Conservation (phyloP, 2,329 filamentous ascomycete genomes). For the Talaromyces sp. region DNA sequence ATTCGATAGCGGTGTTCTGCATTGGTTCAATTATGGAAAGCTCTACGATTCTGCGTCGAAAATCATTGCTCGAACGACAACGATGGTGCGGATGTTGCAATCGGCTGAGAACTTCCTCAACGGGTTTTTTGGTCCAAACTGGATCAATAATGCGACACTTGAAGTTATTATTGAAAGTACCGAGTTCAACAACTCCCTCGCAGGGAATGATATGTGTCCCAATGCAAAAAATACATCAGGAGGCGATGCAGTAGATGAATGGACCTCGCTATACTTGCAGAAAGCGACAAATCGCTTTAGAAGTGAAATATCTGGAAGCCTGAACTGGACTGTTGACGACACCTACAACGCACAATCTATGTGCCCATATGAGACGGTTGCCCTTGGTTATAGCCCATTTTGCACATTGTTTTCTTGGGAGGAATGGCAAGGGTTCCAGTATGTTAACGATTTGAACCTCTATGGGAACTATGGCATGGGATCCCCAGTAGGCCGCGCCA, state of each 20-base stretch:
- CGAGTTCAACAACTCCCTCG: neutral
- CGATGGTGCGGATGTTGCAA: neutral
- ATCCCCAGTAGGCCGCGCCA: neutral
- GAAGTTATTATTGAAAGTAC: too few relatives aligned
- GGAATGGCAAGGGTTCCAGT: neutral
- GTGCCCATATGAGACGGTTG: neutral
- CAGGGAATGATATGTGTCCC: neutral
- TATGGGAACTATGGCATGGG: neutral
- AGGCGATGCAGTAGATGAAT: neutral
- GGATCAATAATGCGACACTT: too few relatives aligned
- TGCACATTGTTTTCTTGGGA: neutral
- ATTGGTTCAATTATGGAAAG: too few relatives aligned
- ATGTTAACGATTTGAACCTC: neutral
- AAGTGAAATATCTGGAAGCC: neutral
- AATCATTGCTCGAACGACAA: neutral
- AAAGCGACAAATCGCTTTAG: neutral
- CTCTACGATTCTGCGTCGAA: neutral
- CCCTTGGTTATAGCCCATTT: neutral
- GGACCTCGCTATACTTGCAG: neutral
- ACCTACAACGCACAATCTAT: neutral
- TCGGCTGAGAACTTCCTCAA: neutral
- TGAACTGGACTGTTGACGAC: neutral
- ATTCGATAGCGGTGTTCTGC: too few relatives aligned
- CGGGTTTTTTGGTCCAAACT: neutral
- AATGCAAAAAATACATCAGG: neutral